Conservation (phyloP, 495 filamentous ascomycete genomes). For the Trichoderma gamsii region DNA sequence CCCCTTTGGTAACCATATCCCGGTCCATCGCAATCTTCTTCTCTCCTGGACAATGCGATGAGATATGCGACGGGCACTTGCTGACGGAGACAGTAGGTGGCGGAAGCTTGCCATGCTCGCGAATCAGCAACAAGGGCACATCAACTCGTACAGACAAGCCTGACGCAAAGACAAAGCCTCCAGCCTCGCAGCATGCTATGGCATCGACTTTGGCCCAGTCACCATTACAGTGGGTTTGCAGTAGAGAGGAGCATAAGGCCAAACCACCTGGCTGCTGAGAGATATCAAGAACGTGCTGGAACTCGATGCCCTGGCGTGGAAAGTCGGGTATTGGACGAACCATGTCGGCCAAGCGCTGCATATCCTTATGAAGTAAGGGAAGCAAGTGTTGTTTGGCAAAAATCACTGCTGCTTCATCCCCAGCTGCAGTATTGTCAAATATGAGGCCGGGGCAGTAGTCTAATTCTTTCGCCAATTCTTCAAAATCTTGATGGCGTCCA, state of each 20-base stretch:
- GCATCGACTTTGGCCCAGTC: slow-evolving; percentile 44
- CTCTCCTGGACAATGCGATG: slow-evolving; percentile 37
- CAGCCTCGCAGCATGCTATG: slow-evolving; percentile 50
- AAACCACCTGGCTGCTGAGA: slow-evolving; percentile 49
- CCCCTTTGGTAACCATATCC: slow-evolving; percentile 38
- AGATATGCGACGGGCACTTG: slow-evolving; percentile 52
- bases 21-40: slow-evolving; percentile 48
- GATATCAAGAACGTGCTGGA: slow-evolving; percentile 56
- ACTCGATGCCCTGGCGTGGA: slow-evolving; percentile 46
- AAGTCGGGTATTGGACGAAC: slow-evolving; percentile 46
- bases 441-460: slow-evolving; percentile 41
- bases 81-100: slow-evolving; percentile 48
- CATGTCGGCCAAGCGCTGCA: slow-evolving; percentile 48
- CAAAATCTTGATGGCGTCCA: slow-evolving; percentile 24
- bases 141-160: slow-evolving; percentile 42
- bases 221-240: slow-evolving; percentile 43
- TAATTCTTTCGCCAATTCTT: too few species aligned
- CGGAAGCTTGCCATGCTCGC: slow-evolving; percentile 54
- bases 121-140: slow-evolving; percentile 48
- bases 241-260: slow-evolving; percentile 47
- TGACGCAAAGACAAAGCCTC: slow-evolving; percentile 56
- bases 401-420: slow-evolving; percentile 31
- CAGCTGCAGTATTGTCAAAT: slow-evolving; percentile 46
- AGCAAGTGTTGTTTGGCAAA: slow-evolving; percentile 46
- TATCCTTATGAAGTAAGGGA: slow-evolving; percentile 44